A percentile compares a stretch with the other conserved stretches of the same genome.
Evolutionary conservation across 257 asterid species (phyloP).

Genomic region (Nicotiana sylvestris): DNA sequence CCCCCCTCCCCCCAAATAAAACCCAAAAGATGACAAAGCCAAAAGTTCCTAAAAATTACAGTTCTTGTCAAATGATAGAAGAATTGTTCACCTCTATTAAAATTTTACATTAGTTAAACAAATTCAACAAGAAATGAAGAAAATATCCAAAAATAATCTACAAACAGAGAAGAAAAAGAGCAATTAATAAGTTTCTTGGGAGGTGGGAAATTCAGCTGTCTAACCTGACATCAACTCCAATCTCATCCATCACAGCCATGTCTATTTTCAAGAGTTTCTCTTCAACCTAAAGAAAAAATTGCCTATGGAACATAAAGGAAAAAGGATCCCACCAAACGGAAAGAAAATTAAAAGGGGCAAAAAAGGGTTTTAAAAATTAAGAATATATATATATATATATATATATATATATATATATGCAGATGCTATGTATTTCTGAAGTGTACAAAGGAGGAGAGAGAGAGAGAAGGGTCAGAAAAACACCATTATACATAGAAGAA

Average conservation of each 20-base stretch:
- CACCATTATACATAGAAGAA: neutral
- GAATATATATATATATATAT: neutral
- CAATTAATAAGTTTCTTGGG: neutral
- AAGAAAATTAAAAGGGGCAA: neutral
- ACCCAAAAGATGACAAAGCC: too few species aligned
- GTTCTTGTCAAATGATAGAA: too few species aligned
- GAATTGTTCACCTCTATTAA: neutral
- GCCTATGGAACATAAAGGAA: neutral
- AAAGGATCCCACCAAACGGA: neutral
- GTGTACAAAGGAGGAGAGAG: neutral
- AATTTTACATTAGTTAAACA: neutral
- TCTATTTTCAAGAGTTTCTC: neutral
- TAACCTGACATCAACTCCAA: slow-evolving; percentile 44
- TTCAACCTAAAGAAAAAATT: neutral
- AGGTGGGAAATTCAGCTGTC: neutral
- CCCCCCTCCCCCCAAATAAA: too few species aligned
- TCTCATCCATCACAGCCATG: slow-evolving; percentile 28
- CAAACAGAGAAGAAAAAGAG: neutral
- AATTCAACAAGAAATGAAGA: neutral
- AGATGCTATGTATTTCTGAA: neutral
- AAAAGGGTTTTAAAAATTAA: neutral
- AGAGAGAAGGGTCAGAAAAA: neutral
- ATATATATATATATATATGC: neutral
- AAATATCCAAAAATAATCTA: neutral
- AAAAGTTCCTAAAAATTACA: too few species aligned